Conservation (phyloP, 1,284 basidiomycete genomes). For the Xerocomus nothofagi region DNA sequence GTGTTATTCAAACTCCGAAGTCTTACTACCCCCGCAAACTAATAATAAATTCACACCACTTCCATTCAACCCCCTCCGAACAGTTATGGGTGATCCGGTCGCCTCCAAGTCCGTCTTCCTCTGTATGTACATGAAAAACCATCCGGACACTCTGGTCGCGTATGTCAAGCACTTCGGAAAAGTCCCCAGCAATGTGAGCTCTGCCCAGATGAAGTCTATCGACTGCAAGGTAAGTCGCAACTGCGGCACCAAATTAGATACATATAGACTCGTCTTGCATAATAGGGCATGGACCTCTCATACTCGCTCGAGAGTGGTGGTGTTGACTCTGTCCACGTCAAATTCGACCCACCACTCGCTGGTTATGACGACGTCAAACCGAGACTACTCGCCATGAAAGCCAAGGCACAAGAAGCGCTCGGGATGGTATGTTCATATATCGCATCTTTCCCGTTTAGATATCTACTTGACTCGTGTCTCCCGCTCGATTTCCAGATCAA, state of each 20-base stretch:
- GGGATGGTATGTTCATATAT: constrained; percentile 59
- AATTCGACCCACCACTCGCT: constrained; percentile 65
- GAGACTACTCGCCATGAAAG: constrained; percentile 71
- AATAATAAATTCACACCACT: too few species aligned
- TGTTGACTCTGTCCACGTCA: constrained; percentile 45
- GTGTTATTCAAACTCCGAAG: too few species aligned
- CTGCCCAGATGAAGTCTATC: constrained; percentile 66
- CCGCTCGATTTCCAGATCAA: constrained; percentile 46
- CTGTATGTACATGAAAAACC: constrained; percentile 79
- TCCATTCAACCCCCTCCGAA: too few species aligned
- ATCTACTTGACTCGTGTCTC: background rate
- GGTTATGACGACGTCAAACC: constrained; percentile 81
- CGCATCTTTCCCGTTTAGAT: background rate
- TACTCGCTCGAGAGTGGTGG: constrained; percentile 54
- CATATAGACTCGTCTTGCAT: background rate
- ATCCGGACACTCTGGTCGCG: constrained; percentile 77
- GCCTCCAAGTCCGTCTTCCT: constrained; percentile 74
- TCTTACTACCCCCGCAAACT: too few species aligned
- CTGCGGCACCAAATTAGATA: background rate
- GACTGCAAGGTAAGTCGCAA: constrained; percentile 52
- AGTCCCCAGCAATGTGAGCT: constrained; percentile 49
- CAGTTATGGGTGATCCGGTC: constrained; percentile 53
- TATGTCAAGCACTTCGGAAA: constrained; percentile 76
- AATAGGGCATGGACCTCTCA: constrained; percentile 65
- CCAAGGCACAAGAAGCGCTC: constrained; percentile 66